Conservation (phyloP, 441 rosid genomes). For the Adansonia gregorii region DNA sequence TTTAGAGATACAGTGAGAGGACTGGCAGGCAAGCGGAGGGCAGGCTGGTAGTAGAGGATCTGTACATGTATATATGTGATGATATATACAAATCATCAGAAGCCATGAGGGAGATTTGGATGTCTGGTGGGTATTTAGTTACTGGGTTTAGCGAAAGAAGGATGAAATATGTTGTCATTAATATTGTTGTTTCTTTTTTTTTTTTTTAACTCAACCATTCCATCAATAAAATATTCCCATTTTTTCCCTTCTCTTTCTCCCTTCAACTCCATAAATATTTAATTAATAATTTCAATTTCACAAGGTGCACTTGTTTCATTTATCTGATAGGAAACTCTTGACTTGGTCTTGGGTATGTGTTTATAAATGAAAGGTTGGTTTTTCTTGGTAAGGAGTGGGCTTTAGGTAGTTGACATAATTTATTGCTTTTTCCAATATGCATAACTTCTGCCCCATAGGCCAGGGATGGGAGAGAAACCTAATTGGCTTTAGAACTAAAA, state of each 20-base stretch:
- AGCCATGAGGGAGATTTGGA: conserved; percentile 45
- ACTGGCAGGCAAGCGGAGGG: conserved; percentile 35
- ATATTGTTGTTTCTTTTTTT: conserved; percentile 36
- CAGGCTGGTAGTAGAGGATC: conserved; percentile 44
- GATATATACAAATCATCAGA: conserved; percentile 56
- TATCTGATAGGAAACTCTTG: not conserved
- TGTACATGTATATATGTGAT: conserved; percentile 60
- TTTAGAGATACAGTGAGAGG: conserved; percentile 38
- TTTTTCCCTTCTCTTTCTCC: not conserved
- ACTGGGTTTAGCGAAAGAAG: conserved; percentile 46
- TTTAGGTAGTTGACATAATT: conserved; percentile 32
- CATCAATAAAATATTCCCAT: conserved; percentile 42
- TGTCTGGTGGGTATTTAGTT: conserved; percentile 45
- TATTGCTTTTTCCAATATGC: not conserved
- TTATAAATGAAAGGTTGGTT: conserved; percentile 29
- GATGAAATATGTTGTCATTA: conserved; percentile 45
- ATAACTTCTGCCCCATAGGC: not conserved
- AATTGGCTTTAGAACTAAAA: conserved; percentile 15
- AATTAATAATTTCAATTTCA: not conserved
- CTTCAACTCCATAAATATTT: not conserved
- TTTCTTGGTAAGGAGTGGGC: conserved; percentile 24
- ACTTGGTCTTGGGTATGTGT: not conserved
- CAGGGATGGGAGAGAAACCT: not conserved
- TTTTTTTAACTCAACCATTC: conserved; percentile 34
- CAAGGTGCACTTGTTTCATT: not conserved